Evolutionary conservation across 1,284 basidiomycete genomes (phyloP).

Genomic region (Pholiota adiposa): DNA sequence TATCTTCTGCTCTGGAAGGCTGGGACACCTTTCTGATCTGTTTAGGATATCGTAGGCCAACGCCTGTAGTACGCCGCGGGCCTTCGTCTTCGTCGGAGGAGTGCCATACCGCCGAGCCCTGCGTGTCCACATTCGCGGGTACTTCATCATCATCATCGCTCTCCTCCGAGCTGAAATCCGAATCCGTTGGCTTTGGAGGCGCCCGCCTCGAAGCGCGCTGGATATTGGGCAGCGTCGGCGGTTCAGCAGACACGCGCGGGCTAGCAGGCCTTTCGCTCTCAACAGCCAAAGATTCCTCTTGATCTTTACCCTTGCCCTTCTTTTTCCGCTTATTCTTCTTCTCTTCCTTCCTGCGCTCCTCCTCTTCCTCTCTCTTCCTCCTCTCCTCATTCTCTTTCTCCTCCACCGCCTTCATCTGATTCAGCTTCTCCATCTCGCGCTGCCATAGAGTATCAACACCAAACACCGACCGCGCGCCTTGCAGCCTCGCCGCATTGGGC

Average conservation of each 20-base stretch:
- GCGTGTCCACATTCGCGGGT: conserved; percentile 18
- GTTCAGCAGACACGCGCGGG: conserved; percentile 42
- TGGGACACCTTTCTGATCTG: conserved; percentile 27
- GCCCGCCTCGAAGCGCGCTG: conserved; percentile 44
- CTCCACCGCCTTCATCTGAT: conserved; percentile 71
- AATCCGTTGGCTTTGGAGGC: conserved; percentile 51
- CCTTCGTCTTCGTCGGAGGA: conserved; percentile 61
- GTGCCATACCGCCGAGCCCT: conserved; percentile 51
- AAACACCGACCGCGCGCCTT: conserved; percentile 72
- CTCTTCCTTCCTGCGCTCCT: conserved; percentile 45
- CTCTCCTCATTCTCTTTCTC: conserved; percentile 53
- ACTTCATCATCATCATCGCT: conserved; percentile 42
- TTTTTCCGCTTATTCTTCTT: conserved; percentile 49
- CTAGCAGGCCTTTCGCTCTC: conserved; percentile 20
- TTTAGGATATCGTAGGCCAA: conserved; percentile 53
- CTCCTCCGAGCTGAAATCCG: conserved; percentile 52
- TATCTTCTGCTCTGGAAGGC: conserved; percentile 50
- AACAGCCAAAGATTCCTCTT: conserved; percentile 18
- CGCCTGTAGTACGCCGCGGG: conserved; percentile 57
- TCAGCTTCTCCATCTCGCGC: conserved; percentile 74
- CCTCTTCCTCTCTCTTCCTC: conserved; percentile 45
- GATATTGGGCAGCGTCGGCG: conserved; percentile 62
- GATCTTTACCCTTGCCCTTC: conserved; percentile 46
- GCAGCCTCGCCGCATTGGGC: conserved; percentile 33
- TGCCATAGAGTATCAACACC: conserved; percentile 84